Evolutionary conservation across 2,329 filamentous ascomycete species (phyloP), one percentile per base, ranked within the genome.

Genomic region (Fusarium denticulatum): DNA sequence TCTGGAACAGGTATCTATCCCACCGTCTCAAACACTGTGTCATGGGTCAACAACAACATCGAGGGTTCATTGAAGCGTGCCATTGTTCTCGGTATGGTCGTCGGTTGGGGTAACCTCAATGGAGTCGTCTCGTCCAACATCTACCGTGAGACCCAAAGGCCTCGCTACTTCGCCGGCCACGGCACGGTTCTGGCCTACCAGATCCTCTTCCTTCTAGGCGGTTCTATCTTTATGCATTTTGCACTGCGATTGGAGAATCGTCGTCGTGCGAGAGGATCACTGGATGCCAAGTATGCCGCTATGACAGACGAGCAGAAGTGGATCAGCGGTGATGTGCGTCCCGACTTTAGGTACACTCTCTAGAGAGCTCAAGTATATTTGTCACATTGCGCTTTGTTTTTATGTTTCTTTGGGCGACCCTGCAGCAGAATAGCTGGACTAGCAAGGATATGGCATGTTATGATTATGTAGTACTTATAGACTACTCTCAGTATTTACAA

Each of bases 81-180:
- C 30, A 88, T 94, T 36, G 90, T 91, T 0, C 80, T 94, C 0
- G 93, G 93, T 0, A 88, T 94, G 74, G 89, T 94, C n/a, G 93
- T 94, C 49, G 92, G 89, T 7, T 94, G 91, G 91, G 92, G 93
- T 14, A 94, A 95, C 73, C 82, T 94, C 22, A 94, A 94, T 74
- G 92, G 92, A 20, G 90, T 94, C 37, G 85, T 78, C 22, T 78
- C 83, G 20, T 86, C 84, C 47, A 94, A 94, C 77, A 92, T 94
- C 69, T 94, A 93, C 61, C 69, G 80, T 50, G 74, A 76, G 14
- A 30, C 45, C 3, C 79, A 82, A 53, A 66, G 68, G 4, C 80
- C 81, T 3, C 73, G 79, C 5, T 82, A 77, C 73, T 76, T 76
- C 58, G 79, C 74, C 5, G 92, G 92, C 0, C 92, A 94, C 73